These are phyloP conservation scores for Trichophyton rubrum DNA, from an alignment of 2,329 filamentous ascomycete genomes.

Conservation along the genomic window DNA sequence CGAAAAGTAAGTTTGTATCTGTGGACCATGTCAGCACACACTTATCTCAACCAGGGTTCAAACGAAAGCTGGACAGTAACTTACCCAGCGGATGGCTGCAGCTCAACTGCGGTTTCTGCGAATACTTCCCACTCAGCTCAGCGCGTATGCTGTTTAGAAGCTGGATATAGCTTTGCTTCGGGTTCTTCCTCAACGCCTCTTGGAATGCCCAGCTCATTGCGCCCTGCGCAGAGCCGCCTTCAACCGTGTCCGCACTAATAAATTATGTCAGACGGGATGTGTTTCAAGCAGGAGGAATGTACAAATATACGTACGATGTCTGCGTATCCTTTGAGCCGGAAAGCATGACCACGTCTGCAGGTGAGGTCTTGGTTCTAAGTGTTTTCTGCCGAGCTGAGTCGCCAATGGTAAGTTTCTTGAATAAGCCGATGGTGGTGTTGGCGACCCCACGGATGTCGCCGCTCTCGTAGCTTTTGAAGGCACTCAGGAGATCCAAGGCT, in stretches of 20 bases:
- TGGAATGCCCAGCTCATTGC: conserved; percentile 4
- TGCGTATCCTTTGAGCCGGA: conserved; percentile 7
- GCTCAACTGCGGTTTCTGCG: conserved; percentile 6
- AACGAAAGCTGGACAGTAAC: not conserved
- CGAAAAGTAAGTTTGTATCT: conserved; percentile 5
- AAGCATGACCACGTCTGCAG: conserved; percentile 5
- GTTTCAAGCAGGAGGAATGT: no score
- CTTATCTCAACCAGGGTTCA: not conserved
- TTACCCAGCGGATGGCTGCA: conserved; percentile 5
- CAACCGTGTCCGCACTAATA: conserved; percentile 1
- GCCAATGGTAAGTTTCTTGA: conserved; percentile 3
- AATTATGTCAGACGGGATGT: no score
- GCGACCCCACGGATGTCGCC: conserved; percentile 4
- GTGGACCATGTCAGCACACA: conserved; percentile 7
- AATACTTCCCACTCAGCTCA: conserved; percentile 3
- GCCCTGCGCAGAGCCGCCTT: not conserved
- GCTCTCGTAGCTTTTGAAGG: conserved; percentile 1
- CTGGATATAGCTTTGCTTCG: conserved; percentile 3
- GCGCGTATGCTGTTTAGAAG: conserved; percentile 3
- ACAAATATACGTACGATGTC: conserved; percentile 1
- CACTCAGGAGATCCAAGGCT: conserved; percentile 3
- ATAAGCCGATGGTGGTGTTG: conserved; percentile 5
- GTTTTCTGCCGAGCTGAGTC: conserved; percentile 2
- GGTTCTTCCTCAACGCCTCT: conserved; percentile 1
- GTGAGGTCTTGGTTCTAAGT: not conserved